These are phyloP conservation scores for Aspergillus carlsbadensis DNA, from an alignment of 495 filamentous ascomycete species.

Conservation along the genomic window DNA sequence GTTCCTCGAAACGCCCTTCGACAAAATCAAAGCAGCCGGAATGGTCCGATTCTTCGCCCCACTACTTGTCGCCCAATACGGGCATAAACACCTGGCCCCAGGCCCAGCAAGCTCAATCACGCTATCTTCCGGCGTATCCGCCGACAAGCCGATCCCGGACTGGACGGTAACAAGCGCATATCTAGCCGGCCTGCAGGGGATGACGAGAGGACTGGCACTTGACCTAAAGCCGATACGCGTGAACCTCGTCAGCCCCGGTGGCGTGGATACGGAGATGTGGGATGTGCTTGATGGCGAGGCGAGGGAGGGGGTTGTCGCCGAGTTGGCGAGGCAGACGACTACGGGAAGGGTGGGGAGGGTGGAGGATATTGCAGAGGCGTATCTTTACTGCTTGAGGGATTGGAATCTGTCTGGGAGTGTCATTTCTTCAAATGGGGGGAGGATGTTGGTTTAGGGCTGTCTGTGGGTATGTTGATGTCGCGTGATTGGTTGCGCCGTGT, in stretches of 20 bases:
- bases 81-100: constrained; percentile 37
- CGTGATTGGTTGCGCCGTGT: no score
- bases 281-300: constrained; percentile 24
- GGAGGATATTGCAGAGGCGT: no score
- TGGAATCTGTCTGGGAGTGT: no score
- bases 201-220: constrained; percentile 53
- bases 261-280: constrained; percentile 54
- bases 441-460: no score
- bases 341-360: no score
- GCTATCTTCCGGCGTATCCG: constrained; percentile 51
- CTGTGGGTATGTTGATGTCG: no score
- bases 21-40: not conserved
- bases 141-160: constrained; percentile 41
- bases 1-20: constrained; percentile 23
- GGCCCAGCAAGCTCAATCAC: constrained; percentile 46
- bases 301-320: constrained; percentile 25
- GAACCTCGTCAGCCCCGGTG: constrained; percentile 57
- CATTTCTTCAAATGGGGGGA: no score
- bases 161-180: constrained; percentile 41
- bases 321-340: not conserved
- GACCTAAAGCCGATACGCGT: constrained; percentile 59
- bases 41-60: constrained; percentile 55
- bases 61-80: constrained; percentile 52
- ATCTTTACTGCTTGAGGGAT: no score
- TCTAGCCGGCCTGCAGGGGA: constrained; percentile 35